phyloP scores from a whole-genome alignment of 2,329 filamentous ascomycete species.

The Aspergillus niger region DNA sequence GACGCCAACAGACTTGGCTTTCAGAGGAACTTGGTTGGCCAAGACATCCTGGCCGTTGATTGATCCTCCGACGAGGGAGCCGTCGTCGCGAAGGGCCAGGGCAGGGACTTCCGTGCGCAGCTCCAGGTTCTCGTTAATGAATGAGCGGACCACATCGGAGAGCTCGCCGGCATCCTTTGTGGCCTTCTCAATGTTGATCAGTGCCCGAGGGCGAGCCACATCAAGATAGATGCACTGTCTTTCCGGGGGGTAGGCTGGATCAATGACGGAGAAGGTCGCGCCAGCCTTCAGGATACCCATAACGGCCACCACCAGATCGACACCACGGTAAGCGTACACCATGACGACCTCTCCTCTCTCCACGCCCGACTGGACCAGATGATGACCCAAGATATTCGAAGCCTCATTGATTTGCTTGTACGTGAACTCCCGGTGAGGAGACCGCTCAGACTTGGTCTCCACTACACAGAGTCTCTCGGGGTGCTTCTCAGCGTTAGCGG shows the following conservation, averaged over 20 bases:
- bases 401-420: conserved; percentile 86
- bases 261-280: conserved; percentile 64
- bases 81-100: conserved; percentile 70
- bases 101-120: conserved; percentile 75
- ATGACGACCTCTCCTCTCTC: conserved; percentile 85
- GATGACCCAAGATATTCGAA: conserved; percentile 76
- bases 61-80: conserved; percentile 69
- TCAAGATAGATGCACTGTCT: conserved; percentile 82
- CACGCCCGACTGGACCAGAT: conserved; percentile 73
- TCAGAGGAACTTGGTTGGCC: conserved; percentile 53
- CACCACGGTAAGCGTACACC: conserved; percentile 82
- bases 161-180: conserved; percentile 67
- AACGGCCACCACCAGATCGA: conserved; percentile 74
- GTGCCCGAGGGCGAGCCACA: conserved; percentile 70
- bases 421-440: conserved; percentile 69
- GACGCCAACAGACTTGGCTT: conserved; percentile 65
- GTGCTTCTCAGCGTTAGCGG: conserved; percentile 59
- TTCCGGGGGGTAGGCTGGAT: conserved; percentile 79
- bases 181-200: conserved; percentile 74
- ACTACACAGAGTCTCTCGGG: conserved; percentile 70
- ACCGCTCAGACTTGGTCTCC: conserved; percentile 58
- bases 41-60: conserved; percentile 69
- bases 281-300: conserved; percentile 72
- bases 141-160: conserved; percentile 62
- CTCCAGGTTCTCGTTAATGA: conserved; percentile 70